phyloP scores from a whole-genome alignment of 148 eudicot genomes.

The Bassia scoparia region DNA sequence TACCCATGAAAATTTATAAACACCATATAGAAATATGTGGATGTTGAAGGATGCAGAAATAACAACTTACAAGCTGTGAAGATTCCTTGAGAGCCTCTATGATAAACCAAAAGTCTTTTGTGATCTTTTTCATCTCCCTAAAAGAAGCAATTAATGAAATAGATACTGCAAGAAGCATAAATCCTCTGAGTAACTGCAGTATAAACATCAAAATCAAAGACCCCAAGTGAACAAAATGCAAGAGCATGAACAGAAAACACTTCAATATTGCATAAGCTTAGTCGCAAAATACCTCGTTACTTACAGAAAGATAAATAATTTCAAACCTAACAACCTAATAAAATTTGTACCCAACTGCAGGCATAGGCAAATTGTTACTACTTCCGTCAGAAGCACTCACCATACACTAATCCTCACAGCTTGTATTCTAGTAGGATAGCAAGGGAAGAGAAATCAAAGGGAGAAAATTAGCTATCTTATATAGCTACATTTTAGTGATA shows the following conservation, averaged over 20 bases:
- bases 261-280: background rate
- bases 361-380: too few relatives aligned
- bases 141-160: conserved; percentile 73
- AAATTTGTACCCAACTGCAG: too few relatives aligned
- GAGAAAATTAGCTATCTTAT: too few relatives aligned
- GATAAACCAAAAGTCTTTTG: conserved; percentile 51
- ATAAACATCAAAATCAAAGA: conserved; percentile 13
- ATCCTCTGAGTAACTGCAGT: conserved; percentile 17
- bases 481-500: too few relatives aligned
- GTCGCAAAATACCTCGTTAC: too few relatives aligned
- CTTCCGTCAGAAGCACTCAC: too few relatives aligned
- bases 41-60: background rate
- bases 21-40: background rate
- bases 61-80: conserved; percentile 65
- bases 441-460: too few relatives aligned
- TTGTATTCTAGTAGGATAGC: too few relatives aligned
- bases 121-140: conserved; percentile 72
- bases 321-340: too few relatives aligned
- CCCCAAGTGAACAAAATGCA: conserved; percentile 4
- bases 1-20: background rate
- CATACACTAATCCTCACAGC: too few relatives aligned
- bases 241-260: background rate
- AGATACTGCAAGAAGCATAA: conserved; percentile 67
- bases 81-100: conserved; percentile 75
- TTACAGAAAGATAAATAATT: too few relatives aligned